These are phyloP conservation scores for Xylaria multiplex DNA, from an alignment of 2,329 filamentous ascomycete genomes.

Conservation along the genomic window DNA sequence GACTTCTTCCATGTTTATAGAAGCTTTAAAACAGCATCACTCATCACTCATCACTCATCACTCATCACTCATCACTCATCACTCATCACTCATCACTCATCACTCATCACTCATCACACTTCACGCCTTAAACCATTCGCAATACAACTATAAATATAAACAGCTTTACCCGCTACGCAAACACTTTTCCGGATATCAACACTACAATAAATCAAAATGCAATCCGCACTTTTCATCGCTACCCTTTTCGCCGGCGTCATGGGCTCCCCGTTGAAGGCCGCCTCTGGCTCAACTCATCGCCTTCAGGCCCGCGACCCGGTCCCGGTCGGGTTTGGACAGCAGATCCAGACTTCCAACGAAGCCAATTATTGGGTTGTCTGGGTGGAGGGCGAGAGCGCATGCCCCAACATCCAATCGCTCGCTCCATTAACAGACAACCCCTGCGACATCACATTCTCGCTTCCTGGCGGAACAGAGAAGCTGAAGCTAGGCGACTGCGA, in stretches of 20 bases:
- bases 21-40: not conserved
- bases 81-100: slow-evolving; percentile 4
- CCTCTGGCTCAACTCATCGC: not conserved
- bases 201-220: slow-evolving; percentile 14
- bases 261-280: slow-evolving; percentile 5
- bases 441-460: slow-evolving; percentile 31
- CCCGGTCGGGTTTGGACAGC: slow-evolving; percentile 20
- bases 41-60: not conserved
- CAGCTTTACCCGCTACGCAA: not conserved
- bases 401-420: slow-evolving; percentile 30
- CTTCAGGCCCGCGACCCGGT: slow-evolving; percentile 12
- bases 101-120: not conserved
- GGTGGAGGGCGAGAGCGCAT: slow-evolving; percentile 37
- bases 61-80: not conserved
- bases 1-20: not conserved
- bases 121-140: not conserved
- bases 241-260: slow-evolving; percentile 13
- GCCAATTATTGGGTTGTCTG: slow-evolving; percentile 39
- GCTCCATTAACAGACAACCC: slow-evolving; percentile 25
- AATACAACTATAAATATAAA: not conserved
- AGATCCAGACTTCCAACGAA: slow-evolving; percentile 27
- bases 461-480: slow-evolving; percentile 23
- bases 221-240: slow-evolving; percentile 16
- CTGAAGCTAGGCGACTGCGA: slow-evolving; percentile 34
- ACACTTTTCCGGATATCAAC: not conserved